Percentiles rank a stretch among this genome's conserved stretches.
Conservation (phyloP, 2,329 filamentous ascomycete genomes). For the Parascedosporium putredinis region DNA sequence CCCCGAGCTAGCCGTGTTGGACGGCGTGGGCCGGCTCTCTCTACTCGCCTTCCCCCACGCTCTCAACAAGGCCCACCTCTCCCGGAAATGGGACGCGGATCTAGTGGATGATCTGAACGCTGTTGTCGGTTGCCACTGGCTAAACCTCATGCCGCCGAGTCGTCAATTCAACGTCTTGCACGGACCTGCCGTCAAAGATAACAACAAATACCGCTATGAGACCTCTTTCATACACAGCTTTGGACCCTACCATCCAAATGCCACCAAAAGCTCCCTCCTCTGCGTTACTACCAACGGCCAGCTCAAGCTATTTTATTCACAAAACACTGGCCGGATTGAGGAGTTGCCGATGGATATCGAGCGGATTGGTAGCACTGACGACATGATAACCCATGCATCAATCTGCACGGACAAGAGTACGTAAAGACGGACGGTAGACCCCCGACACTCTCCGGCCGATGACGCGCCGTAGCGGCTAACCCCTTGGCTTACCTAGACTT, state of each 20-base stretch:
- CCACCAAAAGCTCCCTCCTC: constrained; percentile 62
- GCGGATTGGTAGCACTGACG: constrained; percentile 59
- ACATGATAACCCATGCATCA: constrained; percentile 70
- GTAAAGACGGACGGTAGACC: constrained; percentile 14
- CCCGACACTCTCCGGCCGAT: too few species aligned
- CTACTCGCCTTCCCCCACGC: constrained; percentile 62
- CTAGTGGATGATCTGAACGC: constrained; percentile 63
- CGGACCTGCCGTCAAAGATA: constrained; percentile 54
- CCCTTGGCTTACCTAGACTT: constrained; percentile 8
- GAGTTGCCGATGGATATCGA: constrained; percentile 67
- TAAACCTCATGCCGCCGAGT: constrained; percentile 46
- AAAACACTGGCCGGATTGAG: constrained; percentile 60
- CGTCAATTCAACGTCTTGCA: constrained; percentile 38
- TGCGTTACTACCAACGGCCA: constrained; percentile 65
- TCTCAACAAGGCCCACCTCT: constrained; percentile 59
- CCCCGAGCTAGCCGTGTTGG: constrained; percentile 74
- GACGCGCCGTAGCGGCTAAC: too few species aligned
- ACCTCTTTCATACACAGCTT: constrained; percentile 54
- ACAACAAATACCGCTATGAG: constrained; percentile 58
- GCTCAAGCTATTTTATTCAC: constrained; percentile 68
- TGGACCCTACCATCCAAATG: constrained; percentile 63
- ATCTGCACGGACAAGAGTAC: constrained; percentile 65
- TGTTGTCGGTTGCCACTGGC: constrained; percentile 79
- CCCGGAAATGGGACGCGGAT: constrained; percentile 56
- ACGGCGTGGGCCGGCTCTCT: constrained; percentile 65